phyloP scores from a whole-genome alignment of 2,329 filamentous ascomycete genomes.

The Pseudofabraea citricarpa region DNA sequence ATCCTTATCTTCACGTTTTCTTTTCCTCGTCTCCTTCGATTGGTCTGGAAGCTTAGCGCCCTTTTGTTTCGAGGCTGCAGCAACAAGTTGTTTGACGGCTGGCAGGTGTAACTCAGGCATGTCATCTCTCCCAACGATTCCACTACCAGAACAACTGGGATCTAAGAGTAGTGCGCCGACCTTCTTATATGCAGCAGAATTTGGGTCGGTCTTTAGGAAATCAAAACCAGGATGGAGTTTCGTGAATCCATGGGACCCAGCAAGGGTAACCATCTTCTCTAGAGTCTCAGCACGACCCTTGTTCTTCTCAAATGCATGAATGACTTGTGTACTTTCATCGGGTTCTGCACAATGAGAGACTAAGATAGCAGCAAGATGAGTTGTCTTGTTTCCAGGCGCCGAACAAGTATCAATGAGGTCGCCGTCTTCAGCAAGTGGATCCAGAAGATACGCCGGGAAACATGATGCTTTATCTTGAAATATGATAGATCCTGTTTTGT shows the following conservation, averaged over 20 bases:
- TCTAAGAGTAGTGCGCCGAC: conserved; percentile 84
- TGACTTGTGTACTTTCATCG: conserved; percentile 34
- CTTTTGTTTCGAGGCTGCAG: conserved; percentile 31
- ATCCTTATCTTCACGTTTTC: conserved; percentile 24
- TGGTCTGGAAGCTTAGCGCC: conserved; percentile 12
- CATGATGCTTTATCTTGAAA: conserved; percentile 96
- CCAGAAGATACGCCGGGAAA: conserved; percentile 85
- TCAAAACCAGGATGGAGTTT: conserved; percentile 71
- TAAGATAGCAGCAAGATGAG: conserved; percentile 78
- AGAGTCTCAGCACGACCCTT: conserved; percentile 66
- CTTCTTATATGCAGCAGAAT: conserved; percentile 52
- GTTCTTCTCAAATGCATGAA: conserved; percentile 81
- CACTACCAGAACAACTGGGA: conserved; percentile 92
- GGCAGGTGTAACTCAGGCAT: conserved; percentile 64
- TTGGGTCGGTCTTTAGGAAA: conserved; percentile 72
- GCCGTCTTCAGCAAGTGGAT: conserved; percentile 62
- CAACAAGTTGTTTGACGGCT: conserved; percentile 17
- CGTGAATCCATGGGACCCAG: conserved; percentile 64
- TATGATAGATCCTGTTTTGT: conserved; percentile 73
- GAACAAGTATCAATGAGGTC: conserved; percentile 90
- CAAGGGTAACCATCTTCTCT: conserved; percentile 76
- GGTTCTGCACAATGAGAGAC: conserved; percentile 27
- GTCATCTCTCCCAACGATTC: conserved; percentile 85
- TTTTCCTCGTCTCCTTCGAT: conserved; percentile 20
- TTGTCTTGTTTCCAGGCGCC: conserved; percentile 96